Conservation (phyloP, 306 rosid species). For the Prunus padus region DNA sequence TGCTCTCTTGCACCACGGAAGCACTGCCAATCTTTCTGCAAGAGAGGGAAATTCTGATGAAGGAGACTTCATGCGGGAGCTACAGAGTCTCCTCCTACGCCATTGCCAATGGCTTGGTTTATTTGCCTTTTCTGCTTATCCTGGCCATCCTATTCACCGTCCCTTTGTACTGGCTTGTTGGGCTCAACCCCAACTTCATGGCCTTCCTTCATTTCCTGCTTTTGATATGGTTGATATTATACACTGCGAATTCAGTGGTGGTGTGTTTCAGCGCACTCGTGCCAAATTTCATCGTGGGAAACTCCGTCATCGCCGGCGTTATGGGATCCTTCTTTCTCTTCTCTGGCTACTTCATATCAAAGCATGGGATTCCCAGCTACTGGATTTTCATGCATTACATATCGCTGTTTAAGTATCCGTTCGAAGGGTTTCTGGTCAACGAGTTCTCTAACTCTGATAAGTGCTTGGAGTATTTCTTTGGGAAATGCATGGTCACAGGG, state of each 20-base stretch:
- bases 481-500: constrained; percentile 59
- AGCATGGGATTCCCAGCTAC: constrained; percentile 62
- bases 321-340: constrained; percentile 92
- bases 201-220: constrained; percentile 73
- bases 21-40: constrained; percentile 90
- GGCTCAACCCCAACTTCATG: constrained; percentile 61
- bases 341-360: constrained; percentile 93
- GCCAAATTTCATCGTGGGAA: constrained; percentile 93
- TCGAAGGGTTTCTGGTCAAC: constrained; percentile 88
- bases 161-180: constrained; percentile 85
- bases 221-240: constrained; percentile 80
- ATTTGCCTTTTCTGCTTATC: constrained; percentile 85
- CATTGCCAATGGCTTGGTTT: constrained; percentile 83
- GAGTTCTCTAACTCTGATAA: constrained; percentile 85
- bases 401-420: constrained; percentile 90
- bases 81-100: constrained; percentile 90
- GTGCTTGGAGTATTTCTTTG: constrained; percentile 76
- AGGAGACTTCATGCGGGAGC: constrained; percentile 85
- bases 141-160: constrained; percentile 69
- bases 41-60: constrained; percentile 92
- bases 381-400: constrained; percentile 94
- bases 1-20: constrained; percentile 82
- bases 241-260: constrained; percentile 91
- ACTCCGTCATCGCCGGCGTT: constrained; percentile 81
- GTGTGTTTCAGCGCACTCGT: constrained; percentile 90